These are phyloP conservation scores for Dillenia suffruticosa DNA, from an alignment of 164 flowering plant species.

Conservation along the genomic window DNA sequence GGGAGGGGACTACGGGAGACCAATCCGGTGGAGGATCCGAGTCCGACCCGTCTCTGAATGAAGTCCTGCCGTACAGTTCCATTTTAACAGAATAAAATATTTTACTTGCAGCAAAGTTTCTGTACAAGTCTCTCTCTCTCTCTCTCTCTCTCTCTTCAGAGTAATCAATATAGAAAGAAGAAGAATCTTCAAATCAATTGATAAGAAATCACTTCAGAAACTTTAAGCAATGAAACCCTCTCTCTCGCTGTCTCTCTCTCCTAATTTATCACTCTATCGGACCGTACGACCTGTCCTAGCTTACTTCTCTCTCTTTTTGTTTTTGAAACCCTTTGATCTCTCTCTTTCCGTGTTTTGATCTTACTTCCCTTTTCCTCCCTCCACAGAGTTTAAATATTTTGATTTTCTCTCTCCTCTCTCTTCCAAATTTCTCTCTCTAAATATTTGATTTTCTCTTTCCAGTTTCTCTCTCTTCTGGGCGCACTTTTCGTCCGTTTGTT, in stretches of 20 bases:
- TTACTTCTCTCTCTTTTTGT: neutral
- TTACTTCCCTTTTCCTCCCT: neutral
- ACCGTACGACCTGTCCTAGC: conserved; percentile 4
- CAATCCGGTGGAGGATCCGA: conserved; percentile 45
- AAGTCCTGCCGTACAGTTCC: conserved; percentile 55
- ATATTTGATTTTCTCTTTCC: neutral
- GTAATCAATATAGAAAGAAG: conserved; percentile 9
- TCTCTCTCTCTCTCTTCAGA: neutral
- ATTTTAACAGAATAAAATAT: conserved; percentile 13
- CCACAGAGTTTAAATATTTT: neutral
- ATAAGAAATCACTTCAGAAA: neutral
- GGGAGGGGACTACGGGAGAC: conserved; percentile 25
- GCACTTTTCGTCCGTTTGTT: conserved; percentile 16
- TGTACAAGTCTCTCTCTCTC: neutral
- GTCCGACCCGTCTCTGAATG: conserved; percentile 36
- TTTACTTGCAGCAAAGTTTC: neutral
- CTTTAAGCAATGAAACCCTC: neutral
- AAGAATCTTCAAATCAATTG: conserved; percentile 16
- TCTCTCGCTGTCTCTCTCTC: conserved; percentile 18
- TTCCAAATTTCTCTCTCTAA: neutral
- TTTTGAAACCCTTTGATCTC: conserved; percentile 1
- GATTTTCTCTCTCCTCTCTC: neutral
- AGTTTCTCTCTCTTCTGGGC: neutral
- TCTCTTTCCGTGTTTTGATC: neutral
- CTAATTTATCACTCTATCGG: neutral